Evolutionary conservation across 2,329 filamentous ascomycete genomes (phyloP).

Genomic region (Anisogramma anomala): DNA sequence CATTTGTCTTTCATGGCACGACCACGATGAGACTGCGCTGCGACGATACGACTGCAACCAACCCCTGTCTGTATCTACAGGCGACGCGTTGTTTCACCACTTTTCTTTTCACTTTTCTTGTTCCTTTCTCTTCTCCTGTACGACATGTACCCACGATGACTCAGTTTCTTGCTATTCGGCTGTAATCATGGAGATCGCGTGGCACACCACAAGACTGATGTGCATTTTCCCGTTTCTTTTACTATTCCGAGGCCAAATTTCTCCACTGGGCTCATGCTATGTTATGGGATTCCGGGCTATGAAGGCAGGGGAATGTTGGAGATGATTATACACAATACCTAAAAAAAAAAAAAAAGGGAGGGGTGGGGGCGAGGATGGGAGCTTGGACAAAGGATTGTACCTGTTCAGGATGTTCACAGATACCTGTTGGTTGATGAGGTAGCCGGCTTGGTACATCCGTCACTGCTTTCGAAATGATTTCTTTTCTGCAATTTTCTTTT

Average conservation of each 20-base stretch:
- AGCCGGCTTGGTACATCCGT: too few species aligned
- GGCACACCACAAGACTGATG: constrained; percentile 22
- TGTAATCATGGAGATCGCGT: not conserved
- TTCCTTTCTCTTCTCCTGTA: not conserved
- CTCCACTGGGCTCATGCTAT: not conserved
- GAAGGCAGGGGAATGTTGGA: too few species aligned
- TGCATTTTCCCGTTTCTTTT: not conserved
- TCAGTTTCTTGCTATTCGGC: constrained; percentile 1
- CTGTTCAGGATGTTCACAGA: too few species aligned
- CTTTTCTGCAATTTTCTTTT: too few species aligned
- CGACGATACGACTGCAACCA: not conserved
- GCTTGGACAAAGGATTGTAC: not conserved
- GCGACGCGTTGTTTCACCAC: not conserved
- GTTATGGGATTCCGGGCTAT: not conserved
- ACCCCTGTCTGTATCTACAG: not conserved
- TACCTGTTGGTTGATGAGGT: too few species aligned
- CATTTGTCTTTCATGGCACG: not conserved
- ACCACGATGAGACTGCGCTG: constrained; percentile 5
- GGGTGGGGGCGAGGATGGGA: not conserved
- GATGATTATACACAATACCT: too few species aligned
- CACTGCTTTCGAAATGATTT: too few species aligned
- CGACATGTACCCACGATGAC: not conserved
- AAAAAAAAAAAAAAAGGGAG: too few species aligned
- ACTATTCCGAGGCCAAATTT: not conserved
- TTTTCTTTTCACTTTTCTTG: not conserved